Evolutionary conservation across 306 rosid genomes (phyloP), one percentile per base, ranked within the genome.

Genomic region (Myrica gale): DNA sequence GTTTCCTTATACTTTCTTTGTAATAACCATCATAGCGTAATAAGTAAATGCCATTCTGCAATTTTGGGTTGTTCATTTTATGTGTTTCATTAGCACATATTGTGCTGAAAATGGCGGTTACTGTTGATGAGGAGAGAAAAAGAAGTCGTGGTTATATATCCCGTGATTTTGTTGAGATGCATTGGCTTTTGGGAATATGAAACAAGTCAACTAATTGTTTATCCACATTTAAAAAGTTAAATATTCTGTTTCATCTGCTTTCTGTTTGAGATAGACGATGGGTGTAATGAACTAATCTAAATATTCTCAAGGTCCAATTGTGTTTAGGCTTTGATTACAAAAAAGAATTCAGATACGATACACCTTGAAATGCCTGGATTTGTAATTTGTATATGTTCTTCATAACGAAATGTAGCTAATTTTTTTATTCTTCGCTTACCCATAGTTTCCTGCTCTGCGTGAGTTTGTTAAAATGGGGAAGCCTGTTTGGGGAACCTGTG

Each of bases 401-500:
- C 37, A 32, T 1, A n/a, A 9, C 46, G 19, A 60, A n/a, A n/a
- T 56, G 9, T 47, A 43, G 20, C 48, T 17, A 11, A 74, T 39
- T 17, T 7, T 45, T 68, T 12, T 19, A 17, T 39, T 17, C 72
- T 39, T 4, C 20, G 10, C 52, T 43, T 51, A 57, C 72, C 56
- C 7, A 66, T 82, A 95, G 99, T 92, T 95, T 90, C 99, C 99
- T 46, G 87, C 97, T 1, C 72, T 95, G 81, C 85, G 97, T 37
- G 97, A 92, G 84, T 95, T 95, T 78, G 99, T 95, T 37, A 80
- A 85, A 81, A 72, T 85, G 88, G 97, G 97, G 79, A 95, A 88
- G 87, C 99, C 99, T 79, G 99, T 95, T 51, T 95, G 99, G 99
- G 99, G 99, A 81, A 95, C 97, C 72, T 95, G 99, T 85, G 99